Conservation (phyloP, 371 early-diverging fungal genomes). For the Apophysomyces trapeziformis region DNA sequence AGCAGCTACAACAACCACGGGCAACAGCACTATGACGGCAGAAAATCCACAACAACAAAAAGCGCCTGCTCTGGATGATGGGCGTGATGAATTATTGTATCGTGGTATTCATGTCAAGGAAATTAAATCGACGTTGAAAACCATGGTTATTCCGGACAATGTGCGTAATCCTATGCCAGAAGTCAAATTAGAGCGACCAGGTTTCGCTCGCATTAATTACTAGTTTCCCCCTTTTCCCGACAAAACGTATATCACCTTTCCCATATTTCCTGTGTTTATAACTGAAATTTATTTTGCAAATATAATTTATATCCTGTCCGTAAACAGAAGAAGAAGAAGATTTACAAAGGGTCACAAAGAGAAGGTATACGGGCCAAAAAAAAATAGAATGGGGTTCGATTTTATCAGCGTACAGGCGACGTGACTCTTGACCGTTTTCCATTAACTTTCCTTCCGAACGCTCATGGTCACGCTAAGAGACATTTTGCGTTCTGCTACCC, state of each 20-base stretch:
- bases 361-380: neutral
- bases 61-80: constrained; percentile 32
- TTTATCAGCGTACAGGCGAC: neutral
- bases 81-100: constrained; percentile 44
- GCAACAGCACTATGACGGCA: neutral
- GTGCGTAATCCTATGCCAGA: constrained; percentile 46
- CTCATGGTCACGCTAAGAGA: constrained; percentile 51
- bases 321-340: neutral
- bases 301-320: neutral
- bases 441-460: neutral
- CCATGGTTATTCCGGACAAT: constrained; percentile 50
- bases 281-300: neutral
- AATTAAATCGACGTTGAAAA: constrained; percentile 53
- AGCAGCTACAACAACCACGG: neutral
- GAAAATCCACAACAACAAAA: neutral
- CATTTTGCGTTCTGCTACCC: constrained; percentile 40
- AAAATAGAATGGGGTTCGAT: neutral
- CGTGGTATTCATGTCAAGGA: constrained; percentile 58
- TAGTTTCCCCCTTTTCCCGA: constrained; percentile 12
- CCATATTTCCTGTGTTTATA: neutral
- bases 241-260: neutral
- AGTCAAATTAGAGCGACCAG: constrained; percentile 48
- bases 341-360: too few species aligned
- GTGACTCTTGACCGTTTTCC: neutral
- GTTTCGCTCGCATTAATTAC: constrained; percentile 51